These are phyloP conservation scores for Cyberlindnera lachancei DNA, from an alignment of 805 yeast species.

Conservation along the genomic window DNA sequence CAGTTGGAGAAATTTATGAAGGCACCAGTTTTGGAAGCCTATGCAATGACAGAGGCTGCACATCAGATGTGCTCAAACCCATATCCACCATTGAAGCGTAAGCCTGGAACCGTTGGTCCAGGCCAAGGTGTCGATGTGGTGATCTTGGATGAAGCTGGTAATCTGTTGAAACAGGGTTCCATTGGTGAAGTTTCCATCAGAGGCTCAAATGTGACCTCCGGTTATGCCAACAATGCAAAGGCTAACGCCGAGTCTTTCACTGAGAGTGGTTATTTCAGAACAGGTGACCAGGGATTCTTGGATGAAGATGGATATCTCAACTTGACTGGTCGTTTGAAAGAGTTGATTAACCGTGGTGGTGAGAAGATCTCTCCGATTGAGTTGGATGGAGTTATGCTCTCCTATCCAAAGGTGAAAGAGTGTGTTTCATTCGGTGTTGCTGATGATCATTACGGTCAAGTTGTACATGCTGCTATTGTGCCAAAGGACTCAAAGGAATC, in stretches of 20 bases:
- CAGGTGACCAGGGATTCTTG: constrained; percentile 69
- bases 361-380: constrained; percentile 73
- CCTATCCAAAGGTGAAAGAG: constrained; percentile 56
- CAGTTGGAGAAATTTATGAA: constrained; percentile 48
- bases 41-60: constrained; percentile 79
- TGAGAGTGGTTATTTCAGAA: constrained; percentile 50
- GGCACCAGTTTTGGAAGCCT: constrained; percentile 70
- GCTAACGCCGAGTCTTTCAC: constrained; percentile 67
- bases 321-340: constrained; percentile 67
- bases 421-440: constrained; percentile 66
- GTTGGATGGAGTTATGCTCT: constrained; percentile 52
- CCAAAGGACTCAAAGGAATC: constrained; percentile 32
- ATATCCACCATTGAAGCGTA: constrained; percentile 58
- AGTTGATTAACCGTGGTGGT: constrained; percentile 70
- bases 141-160: constrained; percentile 44
- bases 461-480: constrained; percentile 64
- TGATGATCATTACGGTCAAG: constrained; percentile 64
- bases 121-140: constrained; percentile 63
- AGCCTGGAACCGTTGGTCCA: constrained; percentile 67
- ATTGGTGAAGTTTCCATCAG: constrained; percentile 65
- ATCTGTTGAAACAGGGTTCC: constrained; percentile 38
- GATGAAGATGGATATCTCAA: constrained; percentile 52
- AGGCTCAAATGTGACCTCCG: constrained; percentile 64
- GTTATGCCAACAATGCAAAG: constrained; percentile 63
- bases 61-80: constrained; percentile 73